Percentiles rank a stretch among this genome's conserved stretches.
phyloP scores from a whole-genome alignment of 23 red algal species.

The Pyropia haitanensis region DNA sequence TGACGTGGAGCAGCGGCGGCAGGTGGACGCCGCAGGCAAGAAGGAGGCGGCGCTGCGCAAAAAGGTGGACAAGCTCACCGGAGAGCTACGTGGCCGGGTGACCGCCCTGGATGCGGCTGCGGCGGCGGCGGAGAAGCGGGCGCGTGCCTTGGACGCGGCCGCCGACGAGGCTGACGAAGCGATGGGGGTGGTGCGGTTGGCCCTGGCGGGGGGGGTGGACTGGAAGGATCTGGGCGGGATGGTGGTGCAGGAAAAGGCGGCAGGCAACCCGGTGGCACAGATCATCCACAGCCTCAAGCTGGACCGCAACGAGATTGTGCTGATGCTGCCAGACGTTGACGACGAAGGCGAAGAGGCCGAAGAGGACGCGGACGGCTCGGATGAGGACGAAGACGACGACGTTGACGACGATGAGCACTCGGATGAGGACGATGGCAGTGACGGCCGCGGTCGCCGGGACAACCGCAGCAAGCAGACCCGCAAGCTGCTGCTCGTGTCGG shows the following conservation, averaged over 20 bases:
- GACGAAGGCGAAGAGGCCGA: conserved; percentile 19
- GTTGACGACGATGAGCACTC: conserved; percentile 28
- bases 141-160: conserved; percentile 69
- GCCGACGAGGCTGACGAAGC: conserved; percentile 77
- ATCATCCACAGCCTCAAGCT: conserved; percentile 83
- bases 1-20: conserved; percentile 38
- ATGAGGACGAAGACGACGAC: conserved; percentile 12
- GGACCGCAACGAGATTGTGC: conserved; percentile 73
- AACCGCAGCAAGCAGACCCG: conserved; percentile 12
- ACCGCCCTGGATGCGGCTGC: conserved; percentile 36
- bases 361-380: conserved; percentile 14
- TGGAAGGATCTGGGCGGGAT: conserved; percentile 82
- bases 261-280: conserved; percentile 81
- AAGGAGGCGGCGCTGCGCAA: conserved; percentile 42
- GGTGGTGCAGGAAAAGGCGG: conserved; percentile 73
- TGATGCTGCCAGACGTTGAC: conserved; percentile 54
- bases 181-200: conserved; percentile 59
- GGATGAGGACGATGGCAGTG: conserved; percentile 23
- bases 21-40: conserved; percentile 32
- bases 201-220: conserved; percentile 54
- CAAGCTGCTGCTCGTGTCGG: conserved; percentile 42
- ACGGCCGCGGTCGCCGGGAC: conserved; percentile 1
- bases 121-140: conserved; percentile 28
- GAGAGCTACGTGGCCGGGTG: conserved; percentile 63
- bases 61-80: conserved; percentile 65